Conservation (phyloP, 2,329 filamentous ascomycete genomes). For the Fusarium sp. region DNA sequence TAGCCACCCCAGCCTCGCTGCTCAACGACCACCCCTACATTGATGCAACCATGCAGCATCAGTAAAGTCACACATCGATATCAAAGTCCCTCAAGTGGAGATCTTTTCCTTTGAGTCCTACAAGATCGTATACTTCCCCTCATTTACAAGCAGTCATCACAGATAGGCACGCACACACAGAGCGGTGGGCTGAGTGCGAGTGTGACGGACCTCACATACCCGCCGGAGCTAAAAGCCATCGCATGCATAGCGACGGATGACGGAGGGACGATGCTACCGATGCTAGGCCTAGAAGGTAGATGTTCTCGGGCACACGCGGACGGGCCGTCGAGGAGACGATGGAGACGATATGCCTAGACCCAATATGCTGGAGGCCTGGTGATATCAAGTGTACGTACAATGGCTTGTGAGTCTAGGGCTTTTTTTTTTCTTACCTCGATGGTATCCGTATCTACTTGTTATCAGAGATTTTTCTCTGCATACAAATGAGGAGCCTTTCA, state of each 20-base stretch:
- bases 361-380: conserved; percentile 27
- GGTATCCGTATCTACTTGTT: conserved; percentile 11
- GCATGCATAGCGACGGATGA: conserved; percentile 48
- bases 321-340: conserved; percentile 49
- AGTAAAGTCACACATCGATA: conserved; percentile 16
- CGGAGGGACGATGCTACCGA: conserved; percentile 40
- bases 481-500: conserved; percentile 31
- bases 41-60: conserved; percentile 17
- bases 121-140: conserved; percentile 6
- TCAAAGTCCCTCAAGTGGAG: conserved; percentile 11
- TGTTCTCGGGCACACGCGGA: conserved; percentile 44
- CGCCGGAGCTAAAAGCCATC: conserved; percentile 50
- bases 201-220: conserved; percentile 51
- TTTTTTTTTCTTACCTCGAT: no score
- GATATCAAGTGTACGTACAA: neutral
- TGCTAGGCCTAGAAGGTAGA: conserved; percentile 42
- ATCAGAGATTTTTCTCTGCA: conserved; percentile 37
- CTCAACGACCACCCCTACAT: conserved; percentile 11
- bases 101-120: conserved; percentile 7
- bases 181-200: conserved; percentile 24
- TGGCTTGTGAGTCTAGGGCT: neutral
- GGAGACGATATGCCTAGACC: conserved; percentile 32
- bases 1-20: conserved; percentile 7
- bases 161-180: conserved; percentile 17
- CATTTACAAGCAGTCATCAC: conserved; percentile 19